Conservation (phyloP, 148 eudicot genomes). For the Pouteria glomerata region DNA sequence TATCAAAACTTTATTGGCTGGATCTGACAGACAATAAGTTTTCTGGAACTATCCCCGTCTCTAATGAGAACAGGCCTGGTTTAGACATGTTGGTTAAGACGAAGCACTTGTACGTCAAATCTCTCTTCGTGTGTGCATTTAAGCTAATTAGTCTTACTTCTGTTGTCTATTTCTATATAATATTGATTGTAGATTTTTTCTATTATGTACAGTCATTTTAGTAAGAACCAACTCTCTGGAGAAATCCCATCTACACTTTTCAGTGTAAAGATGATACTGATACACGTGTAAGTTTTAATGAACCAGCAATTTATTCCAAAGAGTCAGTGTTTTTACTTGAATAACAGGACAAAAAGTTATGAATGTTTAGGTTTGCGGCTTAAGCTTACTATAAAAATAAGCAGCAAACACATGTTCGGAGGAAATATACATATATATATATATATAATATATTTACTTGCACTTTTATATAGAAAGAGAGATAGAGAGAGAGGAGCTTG, state of each 20-base stretch:
- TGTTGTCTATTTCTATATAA: background rate
- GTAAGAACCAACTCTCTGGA: conserved; percentile 74
- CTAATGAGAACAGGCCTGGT: conserved; percentile 45
- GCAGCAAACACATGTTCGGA: background rate
- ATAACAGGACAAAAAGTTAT: too few species aligned
- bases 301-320: background rate
- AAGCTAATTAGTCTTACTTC: background rate
- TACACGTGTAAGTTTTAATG: conserved; percentile 71
- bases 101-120: conserved; percentile 58
- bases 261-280: conserved; percentile 50
- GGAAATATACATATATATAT: background rate
- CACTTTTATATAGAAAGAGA: background rate
- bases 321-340: conserved; percentile 21
- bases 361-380: too few species aligned
- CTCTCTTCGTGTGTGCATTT: background rate
- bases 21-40: conserved; percentile 63
- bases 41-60: conserved; percentile 59
- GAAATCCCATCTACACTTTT: conserved; percentile 53
- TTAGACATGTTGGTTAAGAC: conserved; percentile 57
- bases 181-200: background rate
- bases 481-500: too few species aligned
- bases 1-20: conserved; percentile 61
- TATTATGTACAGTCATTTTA: conserved; percentile 55
- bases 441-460: background rate
- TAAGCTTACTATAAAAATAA: too few species aligned